Base-by-base conservation (phyloP, 495 filamentous ascomycete genomes). In the Trichoderma erinaceum region DNA sequence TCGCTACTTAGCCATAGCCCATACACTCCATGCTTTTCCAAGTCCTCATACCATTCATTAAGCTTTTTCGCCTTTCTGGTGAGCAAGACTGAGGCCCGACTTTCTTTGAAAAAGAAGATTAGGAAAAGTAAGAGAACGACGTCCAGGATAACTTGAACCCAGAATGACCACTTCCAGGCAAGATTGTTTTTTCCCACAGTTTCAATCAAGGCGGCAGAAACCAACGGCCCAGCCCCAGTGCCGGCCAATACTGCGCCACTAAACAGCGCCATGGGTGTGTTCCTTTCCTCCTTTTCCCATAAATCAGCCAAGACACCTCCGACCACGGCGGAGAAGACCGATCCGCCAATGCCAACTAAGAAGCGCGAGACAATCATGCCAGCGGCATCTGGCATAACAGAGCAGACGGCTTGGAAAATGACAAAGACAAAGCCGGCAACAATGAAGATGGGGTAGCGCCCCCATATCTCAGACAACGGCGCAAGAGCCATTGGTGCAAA, bases 261-360 rank as follows among this genome's bases (percentile, higher is more conserved):
- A 74, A 96, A 97, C 2, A 96, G 72, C 3, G 92, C 89, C 94
- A 98, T 98, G 5, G 93, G 91, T 2, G 89, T 91, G 71, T 97
- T 97, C 41, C 94, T 81, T 46, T 89, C 89, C 69, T 90, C 76
- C 11, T 89, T 85, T 44, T 89, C 87, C 75, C 92, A 97, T 68
- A 97, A 89, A 71, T 98, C 94, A 66, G 88, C 88, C 41, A 98
- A 89, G 8, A 97, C 90, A 0, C 94, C 94, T 43, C 94, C 94
- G 3, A 97, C 91, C 89, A 97, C 94, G 15, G 92, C 96, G 5
- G 87, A 90, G 74, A 97, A 97, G 0, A 93, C 94, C 1, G 86
- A 90, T 21, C 85, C 87, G 11, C 89, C 90, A 16, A 88, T 86
- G 0, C 94, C 93, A 15, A 86, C 84, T 48, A 94, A 84, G 70